A percentile compares a stretch with the other conserved stretches of the same genome.
These are phyloP conservation scores for Chlamydomonas reinhardtii DNA, from an alignment of 163 green algal species.

Conservation along the genomic window DNA sequence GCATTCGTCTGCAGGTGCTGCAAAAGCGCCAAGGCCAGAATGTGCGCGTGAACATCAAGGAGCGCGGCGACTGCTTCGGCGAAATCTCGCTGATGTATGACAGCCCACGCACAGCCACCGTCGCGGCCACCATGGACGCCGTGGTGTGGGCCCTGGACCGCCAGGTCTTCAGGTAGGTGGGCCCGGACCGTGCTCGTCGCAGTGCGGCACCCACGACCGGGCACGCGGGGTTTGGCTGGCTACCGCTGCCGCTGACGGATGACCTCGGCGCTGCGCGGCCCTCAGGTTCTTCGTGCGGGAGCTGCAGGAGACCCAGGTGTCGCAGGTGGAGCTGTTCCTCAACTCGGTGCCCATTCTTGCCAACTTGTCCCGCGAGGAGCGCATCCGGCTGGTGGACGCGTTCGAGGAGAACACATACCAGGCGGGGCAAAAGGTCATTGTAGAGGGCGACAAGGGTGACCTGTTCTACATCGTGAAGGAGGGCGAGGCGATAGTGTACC, in stretches of 20 bases:
- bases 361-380: constrained; percentile 86
- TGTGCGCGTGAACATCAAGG: constrained; percentile 92
- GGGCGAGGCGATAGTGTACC: constrained; percentile 92
- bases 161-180: constrained; percentile 76
- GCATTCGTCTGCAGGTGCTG: constrained; percentile 64
- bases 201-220: too few species aligned
- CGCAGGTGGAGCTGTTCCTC: constrained; percentile 93
- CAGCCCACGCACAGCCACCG: constrained; percentile 86
- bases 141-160: constrained; percentile 94
- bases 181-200: neutral
- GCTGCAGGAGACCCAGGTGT: constrained; percentile 74
- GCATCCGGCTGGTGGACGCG: constrained; percentile 86
- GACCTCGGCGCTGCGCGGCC: too few species aligned
- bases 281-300: constrained; percentile 82
- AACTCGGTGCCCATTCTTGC: constrained; percentile 93
- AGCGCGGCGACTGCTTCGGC: constrained; percentile 91
- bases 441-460: constrained; percentile 91
- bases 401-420: constrained; percentile 72
- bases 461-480: constrained; percentile 97
- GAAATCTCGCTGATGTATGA: constrained; percentile 96
- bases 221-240: too few species aligned
- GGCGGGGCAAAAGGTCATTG: constrained; percentile 67
- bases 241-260: too few species aligned
- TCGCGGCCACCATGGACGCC: constrained; percentile 87
- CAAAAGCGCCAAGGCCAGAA: constrained; percentile 85